Base-by-base conservation (phyloP, 306 rosid genomes). In the Canavalia ensiformis region DNA sequence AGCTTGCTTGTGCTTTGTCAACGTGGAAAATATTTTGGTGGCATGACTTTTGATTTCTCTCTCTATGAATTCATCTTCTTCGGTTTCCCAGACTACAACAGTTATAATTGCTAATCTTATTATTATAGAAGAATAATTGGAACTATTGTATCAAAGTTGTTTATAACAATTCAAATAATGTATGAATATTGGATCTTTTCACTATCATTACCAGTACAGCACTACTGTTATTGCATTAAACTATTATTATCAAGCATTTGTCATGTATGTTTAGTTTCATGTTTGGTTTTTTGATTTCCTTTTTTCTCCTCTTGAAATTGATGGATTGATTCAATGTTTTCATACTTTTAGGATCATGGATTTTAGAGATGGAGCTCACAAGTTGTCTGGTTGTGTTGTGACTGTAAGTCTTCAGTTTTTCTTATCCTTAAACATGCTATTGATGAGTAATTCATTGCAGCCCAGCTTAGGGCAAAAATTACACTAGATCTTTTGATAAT, bases 291-390 rank as follows among this genome's bases (percentile, higher is more conserved):
- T 69, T 47, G 7, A 69, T 47, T 69, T 12, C 10, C 4, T 29
- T 18, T 9, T 34, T 35, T 7, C 12, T 50, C 3, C 4, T 18
- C 18, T 41, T 52, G 8, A 10, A 54, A 65, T 18, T 18, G 4
- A 37, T 33, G 65, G 69, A 81, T 81, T 63, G 25, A 44, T 73
- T 73, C 52, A 1, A 30, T 64, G 31, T 33, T 56, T 68, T 59
- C 57, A 0, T 82, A 6, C 64, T 41, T 37, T 33, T 51, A 83
- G 86, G 81, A 75, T 80, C 66, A 70, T 84, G 88, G 79, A 52
- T 76, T 80, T 55, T n/a, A 70, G 64, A 45, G 28, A 63, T 37
- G 52, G 18, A 76, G 11, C 75, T 80, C 80, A 5, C 66, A 70
- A 54, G 72, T 54, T 85, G 51, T 63, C 49, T 80, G 60, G 6